phyloP scores from a whole-genome alignment of 345 rosid genomes.

The Eucalyptus guilfoylei region DNA sequence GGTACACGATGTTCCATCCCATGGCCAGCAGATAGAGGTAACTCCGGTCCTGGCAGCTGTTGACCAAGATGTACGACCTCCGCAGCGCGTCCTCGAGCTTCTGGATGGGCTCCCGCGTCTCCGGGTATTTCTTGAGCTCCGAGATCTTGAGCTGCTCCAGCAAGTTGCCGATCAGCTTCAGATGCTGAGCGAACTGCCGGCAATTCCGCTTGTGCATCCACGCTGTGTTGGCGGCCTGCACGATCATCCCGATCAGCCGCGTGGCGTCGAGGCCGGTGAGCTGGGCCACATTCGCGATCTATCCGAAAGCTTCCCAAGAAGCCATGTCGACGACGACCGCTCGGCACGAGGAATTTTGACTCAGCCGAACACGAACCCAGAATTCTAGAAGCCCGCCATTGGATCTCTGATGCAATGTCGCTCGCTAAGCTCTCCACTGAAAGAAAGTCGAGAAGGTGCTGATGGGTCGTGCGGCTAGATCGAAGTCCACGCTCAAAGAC shows the following conservation, averaged over 20 bases:
- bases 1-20: conserved; percentile 99
- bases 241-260: conserved; percentile 71
- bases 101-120: conserved; percentile 93
- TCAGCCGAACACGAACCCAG: background rate
- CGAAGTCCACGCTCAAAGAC: background rate
- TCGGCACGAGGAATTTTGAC: background rate
- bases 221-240: conserved; percentile 75
- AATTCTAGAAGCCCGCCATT: background rate
- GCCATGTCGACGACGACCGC: conserved; percentile 27
- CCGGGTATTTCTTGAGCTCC: conserved; percentile 88
- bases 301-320: conserved; percentile 76
- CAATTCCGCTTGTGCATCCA: conserved; percentile 97
- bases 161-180: conserved; percentile 84
- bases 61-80: conserved; percentile 69
- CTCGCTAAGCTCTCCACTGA: background rate
- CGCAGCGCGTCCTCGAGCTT: conserved; percentile 92
- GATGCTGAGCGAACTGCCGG: conserved; percentile 86
- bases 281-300: conserved; percentile 69
- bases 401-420: background rate
- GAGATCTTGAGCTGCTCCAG: conserved; percentile 84
- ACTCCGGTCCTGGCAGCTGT: conserved; percentile 87
- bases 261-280: conserved; percentile 82
- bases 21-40: conserved; percentile 90
- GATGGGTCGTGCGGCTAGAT: background rate
- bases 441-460: background rate